These are phyloP conservation scores for Podaxis sp. DNA, from an alignment of 768 basidiomycete species.

Conservation along the genomic window DNA sequence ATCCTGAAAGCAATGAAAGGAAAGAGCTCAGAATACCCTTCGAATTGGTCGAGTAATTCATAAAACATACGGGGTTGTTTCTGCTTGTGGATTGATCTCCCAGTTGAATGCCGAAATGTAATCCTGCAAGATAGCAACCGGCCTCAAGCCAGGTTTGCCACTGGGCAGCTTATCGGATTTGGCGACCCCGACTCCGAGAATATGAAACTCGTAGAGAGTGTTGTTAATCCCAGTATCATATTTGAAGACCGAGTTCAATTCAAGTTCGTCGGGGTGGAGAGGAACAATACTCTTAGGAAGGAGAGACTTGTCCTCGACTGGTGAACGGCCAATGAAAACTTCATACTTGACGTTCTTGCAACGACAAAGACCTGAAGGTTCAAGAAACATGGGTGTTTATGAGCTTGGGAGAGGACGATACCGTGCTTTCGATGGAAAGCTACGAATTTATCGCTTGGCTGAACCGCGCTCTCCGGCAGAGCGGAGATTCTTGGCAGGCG, in stretches of 20 bases:
- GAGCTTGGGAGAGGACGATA: too few species aligned
- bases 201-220: neutral
- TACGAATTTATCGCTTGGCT: too few species aligned
- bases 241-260: neutral
- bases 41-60: neutral
- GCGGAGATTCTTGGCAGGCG: too few species aligned
- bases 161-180: neutral
- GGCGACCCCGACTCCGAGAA: neutral
- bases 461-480: too few species aligned
- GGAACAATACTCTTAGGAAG: neutral
- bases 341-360: neutral
- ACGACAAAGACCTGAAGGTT: neutral
- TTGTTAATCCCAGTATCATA: neutral
- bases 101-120: neutral
- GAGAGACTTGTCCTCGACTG: neutral
- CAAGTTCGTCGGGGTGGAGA: neutral
- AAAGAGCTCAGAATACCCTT: neutral
- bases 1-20: neutral
- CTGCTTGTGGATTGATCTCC: neutral
- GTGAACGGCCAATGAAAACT: neutral
- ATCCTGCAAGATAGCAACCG: neutral
- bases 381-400: neutral
- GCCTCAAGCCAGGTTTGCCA: neutral
- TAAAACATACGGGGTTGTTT: neutral
- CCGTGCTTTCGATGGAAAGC: too few species aligned